Conservation (phyloP, 2,329 filamentous ascomycete species). For the Colletotrichum sansevieriae region DNA sequence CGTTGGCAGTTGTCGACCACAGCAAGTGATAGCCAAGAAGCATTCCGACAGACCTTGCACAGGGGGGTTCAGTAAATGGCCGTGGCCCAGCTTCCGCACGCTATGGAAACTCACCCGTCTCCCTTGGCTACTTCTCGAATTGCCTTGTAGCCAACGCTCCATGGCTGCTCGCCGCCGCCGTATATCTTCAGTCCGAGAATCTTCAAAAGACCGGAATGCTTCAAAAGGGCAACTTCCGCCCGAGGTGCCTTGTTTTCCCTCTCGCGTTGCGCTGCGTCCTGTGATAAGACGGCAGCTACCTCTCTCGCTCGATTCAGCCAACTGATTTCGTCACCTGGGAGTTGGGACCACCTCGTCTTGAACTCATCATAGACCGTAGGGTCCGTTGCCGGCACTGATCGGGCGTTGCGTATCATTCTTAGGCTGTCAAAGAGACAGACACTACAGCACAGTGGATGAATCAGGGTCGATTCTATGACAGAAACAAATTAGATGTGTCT, state of each 20-base stretch:
- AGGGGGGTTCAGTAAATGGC: too few species aligned
- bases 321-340: constrained; percentile 48
- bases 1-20: constrained; percentile 72
- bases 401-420: constrained; percentile 39
- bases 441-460: too few species aligned
- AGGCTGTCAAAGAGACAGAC: too few species aligned
- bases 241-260: constrained; percentile 55
- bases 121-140: constrained; percentile 74
- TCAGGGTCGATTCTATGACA: too few species aligned
- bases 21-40: constrained; percentile 74
- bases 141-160: constrained; percentile 66
- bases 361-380: constrained; percentile 55
- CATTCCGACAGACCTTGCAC: constrained; percentile 69
- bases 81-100: neutral
- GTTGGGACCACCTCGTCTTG: constrained; percentile 50
- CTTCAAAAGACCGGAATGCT: constrained; percentile 56
- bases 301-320: constrained; percentile 57
- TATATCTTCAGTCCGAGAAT: constrained; percentile 55
- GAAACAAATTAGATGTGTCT: too few species aligned
- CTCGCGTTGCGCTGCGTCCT: constrained; percentile 53
- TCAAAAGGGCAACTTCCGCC: constrained; percentile 56
- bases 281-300: constrained; percentile 51
- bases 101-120: constrained; percentile 62
- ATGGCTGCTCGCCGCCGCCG: constrained; percentile 59
- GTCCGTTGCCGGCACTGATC: constrained; percentile 47